These are phyloP conservation scores for Zea mays DNA, from an alignment of 176 grass and related monocot species.

Conservation along the genomic window DNA sequence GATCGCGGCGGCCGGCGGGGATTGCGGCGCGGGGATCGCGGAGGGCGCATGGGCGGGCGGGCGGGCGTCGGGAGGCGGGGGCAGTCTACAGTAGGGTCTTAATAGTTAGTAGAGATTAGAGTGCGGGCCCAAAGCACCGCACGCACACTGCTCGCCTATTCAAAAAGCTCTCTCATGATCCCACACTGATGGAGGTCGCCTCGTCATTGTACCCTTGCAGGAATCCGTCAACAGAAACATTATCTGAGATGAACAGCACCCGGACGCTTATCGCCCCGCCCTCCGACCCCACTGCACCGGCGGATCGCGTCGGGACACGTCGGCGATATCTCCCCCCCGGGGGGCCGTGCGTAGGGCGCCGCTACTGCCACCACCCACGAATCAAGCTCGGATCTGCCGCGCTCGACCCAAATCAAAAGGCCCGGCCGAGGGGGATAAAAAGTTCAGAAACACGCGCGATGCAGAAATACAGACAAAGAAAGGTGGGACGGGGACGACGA, in stretches of 20 bases:
- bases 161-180: neutral
- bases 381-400: conserved; percentile 10
- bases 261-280: neutral
- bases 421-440: neutral
- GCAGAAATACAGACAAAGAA: neutral
- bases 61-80: no score
- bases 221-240: conserved; percentile 25
- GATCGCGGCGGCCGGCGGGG: no score
- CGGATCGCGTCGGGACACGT: conserved; percentile 34
- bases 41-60: no score
- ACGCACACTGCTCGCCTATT: neutral
- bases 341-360: neutral
- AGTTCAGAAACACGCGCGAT: neutral
- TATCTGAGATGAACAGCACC: conserved; percentile 6
- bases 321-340: neutral
- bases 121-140: no score
- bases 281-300: conserved; percentile 9
- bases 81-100: no score
- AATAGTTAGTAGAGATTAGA: no score
- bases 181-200: neutral
- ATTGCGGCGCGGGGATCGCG: no score
- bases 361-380: neutral
- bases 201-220: neutral
- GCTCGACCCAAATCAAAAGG: neutral
- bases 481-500: neutral